Conservation (phyloP, 139 green algal species). For the Chlamydomonas urium region DNA sequence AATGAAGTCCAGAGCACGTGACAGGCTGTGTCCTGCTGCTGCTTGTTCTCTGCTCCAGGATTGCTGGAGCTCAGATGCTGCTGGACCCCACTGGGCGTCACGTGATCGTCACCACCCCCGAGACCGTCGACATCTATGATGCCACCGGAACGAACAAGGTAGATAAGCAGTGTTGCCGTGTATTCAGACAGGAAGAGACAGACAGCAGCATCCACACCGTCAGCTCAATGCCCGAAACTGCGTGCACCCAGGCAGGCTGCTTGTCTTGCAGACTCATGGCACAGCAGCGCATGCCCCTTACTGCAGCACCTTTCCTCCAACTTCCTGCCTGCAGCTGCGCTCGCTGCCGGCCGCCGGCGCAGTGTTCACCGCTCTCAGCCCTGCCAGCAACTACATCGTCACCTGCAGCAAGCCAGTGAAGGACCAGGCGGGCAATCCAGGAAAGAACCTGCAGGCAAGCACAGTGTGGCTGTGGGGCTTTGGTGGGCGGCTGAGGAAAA, state of each 20-base stretch:
- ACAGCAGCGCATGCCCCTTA: not conserved
- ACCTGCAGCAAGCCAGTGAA: conserved; percentile 59
- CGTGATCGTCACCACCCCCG: not conserved
- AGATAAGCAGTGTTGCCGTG: not conserved
- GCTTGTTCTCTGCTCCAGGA: not conserved
- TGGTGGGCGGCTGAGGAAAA: conserved; percentile 7
- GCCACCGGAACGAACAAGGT: not conserved
- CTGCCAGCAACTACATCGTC: conserved; percentile 43
- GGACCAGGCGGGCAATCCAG: conserved; percentile 31
- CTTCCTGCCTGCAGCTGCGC: not conserved
- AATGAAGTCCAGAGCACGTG: not conserved
- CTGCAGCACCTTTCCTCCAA: not conserved
- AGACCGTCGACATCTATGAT: conserved; percentile 7
- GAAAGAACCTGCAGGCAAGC: conserved; percentile 64
- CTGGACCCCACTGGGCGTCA: not conserved
- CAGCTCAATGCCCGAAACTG: no score
- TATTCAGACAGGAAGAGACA: not conserved
- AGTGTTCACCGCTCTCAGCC: conserved; percentile 45
- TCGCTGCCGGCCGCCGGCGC: conserved; percentile 18
- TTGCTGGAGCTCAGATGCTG: not conserved
- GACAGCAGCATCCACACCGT: not conserved
- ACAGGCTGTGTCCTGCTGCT: not conserved
- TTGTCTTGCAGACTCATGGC: not conserved
- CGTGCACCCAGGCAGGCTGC: not conserved
- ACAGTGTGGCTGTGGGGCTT: not conserved